These are phyloP conservation scores for Aspergillus kassunensis DNA, from an alignment of 495 filamentous ascomycete genomes.

Conservation along the genomic window DNA sequence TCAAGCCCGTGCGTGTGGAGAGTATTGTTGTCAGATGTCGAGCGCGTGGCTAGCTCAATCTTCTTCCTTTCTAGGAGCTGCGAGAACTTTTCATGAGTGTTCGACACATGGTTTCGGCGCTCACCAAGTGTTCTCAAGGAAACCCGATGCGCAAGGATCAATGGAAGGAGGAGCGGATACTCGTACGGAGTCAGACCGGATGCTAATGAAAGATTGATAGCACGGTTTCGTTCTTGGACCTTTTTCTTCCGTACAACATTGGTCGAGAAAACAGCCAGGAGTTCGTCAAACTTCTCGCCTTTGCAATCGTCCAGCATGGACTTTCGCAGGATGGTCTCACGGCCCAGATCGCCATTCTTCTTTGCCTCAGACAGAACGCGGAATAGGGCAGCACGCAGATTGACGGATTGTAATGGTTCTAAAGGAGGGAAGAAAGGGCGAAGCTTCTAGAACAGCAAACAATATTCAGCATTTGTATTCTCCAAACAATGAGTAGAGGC, in stretches of 20 bases:
- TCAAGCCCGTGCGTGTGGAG: slow-evolving; percentile 34
- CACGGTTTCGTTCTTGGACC: slow-evolving; percentile 34
- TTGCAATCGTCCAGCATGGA: slow-evolving; percentile 92
- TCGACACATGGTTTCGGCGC: slow-evolving; percentile 29
- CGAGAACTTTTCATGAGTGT: slow-evolving; percentile 59
- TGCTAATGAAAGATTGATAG: slow-evolving; percentile 60
- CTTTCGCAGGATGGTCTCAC: slow-evolving; percentile 74
- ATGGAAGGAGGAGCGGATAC: slow-evolving; percentile 55
- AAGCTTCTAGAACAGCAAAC: slow-evolving; percentile 58
- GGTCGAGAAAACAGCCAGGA: slow-evolving; percentile 74
- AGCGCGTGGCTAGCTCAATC: slow-evolving; percentile 37
- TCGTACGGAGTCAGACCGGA: slow-evolving; percentile 55
- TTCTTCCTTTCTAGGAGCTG: slow-evolving; percentile 53
- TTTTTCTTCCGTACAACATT: slow-evolving; percentile 65
- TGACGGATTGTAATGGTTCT: slow-evolving; percentile 82
- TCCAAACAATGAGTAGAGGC: not conserved
- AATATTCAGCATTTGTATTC: slow-evolving; percentile 10
- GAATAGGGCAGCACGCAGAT: slow-evolving; percentile 81
- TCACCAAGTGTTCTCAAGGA: slow-evolving; percentile 52
- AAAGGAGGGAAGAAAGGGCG: slow-evolving; percentile 84
- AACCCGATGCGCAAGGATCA: slow-evolving; percentile 69
- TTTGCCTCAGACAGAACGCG: slow-evolving; percentile 73
- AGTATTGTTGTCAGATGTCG: slow-evolving; percentile 10
- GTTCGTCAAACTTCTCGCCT: slow-evolving; percentile 75
- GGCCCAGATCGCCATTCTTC: slow-evolving; percentile 76